Conservation (phyloP, 2,329 filamentous ascomycete species). For the Neofusicoccum sp. region DNA sequence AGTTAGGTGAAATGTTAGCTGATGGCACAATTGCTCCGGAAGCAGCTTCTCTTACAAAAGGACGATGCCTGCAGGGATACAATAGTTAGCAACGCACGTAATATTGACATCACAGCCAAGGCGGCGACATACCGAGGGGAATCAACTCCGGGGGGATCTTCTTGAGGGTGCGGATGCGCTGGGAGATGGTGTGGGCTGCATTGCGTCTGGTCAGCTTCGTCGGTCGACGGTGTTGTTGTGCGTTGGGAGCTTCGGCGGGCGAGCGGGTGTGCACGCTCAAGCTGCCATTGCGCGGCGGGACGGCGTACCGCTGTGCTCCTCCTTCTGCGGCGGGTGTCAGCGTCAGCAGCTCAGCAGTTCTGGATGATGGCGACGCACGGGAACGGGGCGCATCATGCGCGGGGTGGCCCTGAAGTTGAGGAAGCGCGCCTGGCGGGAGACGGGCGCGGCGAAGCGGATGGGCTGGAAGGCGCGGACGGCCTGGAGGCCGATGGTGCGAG, state of each 20-base stretch:
- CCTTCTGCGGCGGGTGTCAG: conserved; percentile 55
- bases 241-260: background rate
- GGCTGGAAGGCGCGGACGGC: conserved; percentile 18
- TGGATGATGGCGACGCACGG: conserved; percentile 56
- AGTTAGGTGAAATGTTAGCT: conserved; percentile 17
- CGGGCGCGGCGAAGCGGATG: conserved; percentile 15
- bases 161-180: conserved; percentile 86
- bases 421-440: conserved; percentile 18
- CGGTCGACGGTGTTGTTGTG: background rate
- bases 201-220: background rate
- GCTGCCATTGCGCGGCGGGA: background rate
- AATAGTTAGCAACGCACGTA: conserved; percentile 24
- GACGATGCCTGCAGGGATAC: conserved; percentile 66
- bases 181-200: conserved; percentile 91
- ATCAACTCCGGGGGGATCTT: conserved; percentile 91
- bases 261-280: conserved; percentile 1
- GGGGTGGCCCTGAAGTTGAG: conserved; percentile 47
- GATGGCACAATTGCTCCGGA: background rate
- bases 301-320: conserved; percentile 59
- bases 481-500: conserved; percentile 39
- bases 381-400: conserved; percentile 58
- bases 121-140: conserved; percentile 74
- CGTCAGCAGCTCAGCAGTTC: conserved; percentile 2
- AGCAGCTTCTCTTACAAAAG: conserved; percentile 63
- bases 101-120: background rate